phyloP scores from a whole-genome alignment of 1,284 basidiomycete species.

The Thecaphora thlaspeos region DNA sequence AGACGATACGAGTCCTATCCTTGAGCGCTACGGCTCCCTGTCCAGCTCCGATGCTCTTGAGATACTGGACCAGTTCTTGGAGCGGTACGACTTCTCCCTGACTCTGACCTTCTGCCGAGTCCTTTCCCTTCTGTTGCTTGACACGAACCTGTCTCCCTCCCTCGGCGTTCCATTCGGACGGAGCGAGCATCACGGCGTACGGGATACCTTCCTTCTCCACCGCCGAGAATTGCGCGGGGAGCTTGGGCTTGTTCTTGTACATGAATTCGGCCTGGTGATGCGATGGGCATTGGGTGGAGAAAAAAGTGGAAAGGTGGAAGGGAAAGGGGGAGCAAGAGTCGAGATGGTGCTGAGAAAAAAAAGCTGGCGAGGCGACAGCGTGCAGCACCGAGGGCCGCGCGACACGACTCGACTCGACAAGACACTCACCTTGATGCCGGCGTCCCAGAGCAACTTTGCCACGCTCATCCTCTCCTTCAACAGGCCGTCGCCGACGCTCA shows the following conservation, averaged over 20 bases:
- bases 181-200: constrained; percentile 85
- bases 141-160: constrained; percentile 67
- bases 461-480: constrained; percentile 81
- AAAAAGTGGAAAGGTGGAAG: background rate
- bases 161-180: constrained; percentile 73
- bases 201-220: constrained; percentile 90
- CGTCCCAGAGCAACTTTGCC: constrained; percentile 77
- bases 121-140: constrained; percentile 85
- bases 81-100: constrained; percentile 63
- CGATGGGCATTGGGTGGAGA: too few species aligned
- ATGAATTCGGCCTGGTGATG: constrained; percentile 88
- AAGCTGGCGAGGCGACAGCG: background rate
- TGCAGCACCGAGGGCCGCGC: too few species aligned
- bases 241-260: constrained; percentile 79
- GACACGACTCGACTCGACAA: too few species aligned
- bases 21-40: constrained; percentile 7
- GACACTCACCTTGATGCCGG: constrained; percentile 76
- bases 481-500: constrained; percentile 87
- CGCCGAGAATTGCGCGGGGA: constrained; percentile 75
- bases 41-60: constrained; percentile 53
- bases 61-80: constrained; percentile 70
- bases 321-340: background rate
- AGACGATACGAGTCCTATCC: constrained; percentile 20
- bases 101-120: constrained; percentile 63
- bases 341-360: background rate